A percentile compares a stretch with the other conserved stretches of the same genome.
phyloP scores from a whole-genome alignment of 768 basidiomycete genomes.

The Hemileccinum impolitum region DNA sequence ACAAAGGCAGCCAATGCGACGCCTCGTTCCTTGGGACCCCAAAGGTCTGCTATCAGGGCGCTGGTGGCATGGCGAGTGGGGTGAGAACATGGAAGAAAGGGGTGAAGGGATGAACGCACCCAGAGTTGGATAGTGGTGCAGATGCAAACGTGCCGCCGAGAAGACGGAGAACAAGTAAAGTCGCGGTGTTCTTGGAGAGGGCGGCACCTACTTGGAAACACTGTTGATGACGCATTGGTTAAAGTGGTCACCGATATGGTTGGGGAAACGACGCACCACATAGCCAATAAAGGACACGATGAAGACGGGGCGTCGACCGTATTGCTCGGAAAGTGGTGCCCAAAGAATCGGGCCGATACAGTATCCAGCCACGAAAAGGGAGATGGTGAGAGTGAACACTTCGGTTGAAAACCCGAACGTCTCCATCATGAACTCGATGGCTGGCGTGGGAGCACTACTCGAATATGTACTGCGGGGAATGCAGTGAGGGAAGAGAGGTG shows the following conservation, averaged over 20 bases:
- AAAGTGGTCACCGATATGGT: not conserved
- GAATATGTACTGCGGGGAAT: constrained; percentile 50
- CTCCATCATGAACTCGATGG: constrained; percentile 41
- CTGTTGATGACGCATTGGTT: constrained; percentile 25
- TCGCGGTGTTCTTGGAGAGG: constrained; percentile 54
- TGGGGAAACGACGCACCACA: constrained; percentile 33
- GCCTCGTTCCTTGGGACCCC: constrained; percentile 60
- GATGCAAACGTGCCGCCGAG: constrained; percentile 69
- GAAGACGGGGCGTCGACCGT: constrained; percentile 59
- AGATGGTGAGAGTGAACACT: constrained; percentile 52
- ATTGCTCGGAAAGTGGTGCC: constrained; percentile 53
- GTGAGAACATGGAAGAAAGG: not conserved
- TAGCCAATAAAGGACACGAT: constrained; percentile 55
- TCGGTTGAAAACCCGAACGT: constrained; percentile 50
- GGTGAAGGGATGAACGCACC: constrained; percentile 46
- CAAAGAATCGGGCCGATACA: constrained; percentile 60
- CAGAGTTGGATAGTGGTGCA: constrained; percentile 66
- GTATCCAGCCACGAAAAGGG: constrained; percentile 68
- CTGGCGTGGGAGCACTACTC: constrained; percentile 54
- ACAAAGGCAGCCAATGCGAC: constrained; percentile 65
- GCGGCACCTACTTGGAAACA: constrained; percentile 64
- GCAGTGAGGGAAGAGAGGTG: not conserved
- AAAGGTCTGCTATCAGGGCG: constrained; percentile 55
- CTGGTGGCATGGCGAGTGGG: constrained; percentile 22
- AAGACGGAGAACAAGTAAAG: constrained; percentile 68